Evolutionary conservation across 1,284 basidiomycete genomes (phyloP).

Genomic region (Leccinum pachyderme): DNA sequence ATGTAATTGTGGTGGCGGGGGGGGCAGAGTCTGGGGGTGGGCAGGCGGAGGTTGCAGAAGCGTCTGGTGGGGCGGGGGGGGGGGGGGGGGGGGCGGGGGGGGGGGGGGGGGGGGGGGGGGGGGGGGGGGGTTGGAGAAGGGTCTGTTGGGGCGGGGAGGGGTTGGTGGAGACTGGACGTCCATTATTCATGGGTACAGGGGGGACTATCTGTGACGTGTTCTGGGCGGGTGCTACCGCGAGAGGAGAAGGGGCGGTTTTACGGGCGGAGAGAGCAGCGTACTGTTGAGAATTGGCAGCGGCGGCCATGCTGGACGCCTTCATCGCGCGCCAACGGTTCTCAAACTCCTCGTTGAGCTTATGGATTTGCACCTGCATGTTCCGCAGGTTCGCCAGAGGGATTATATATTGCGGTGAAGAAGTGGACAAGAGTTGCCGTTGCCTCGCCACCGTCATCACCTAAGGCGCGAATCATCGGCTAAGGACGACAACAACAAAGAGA

Average conservation of each 20-base stretch:
- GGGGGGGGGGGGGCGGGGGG: too few species aligned
- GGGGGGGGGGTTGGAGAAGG: too few species aligned
- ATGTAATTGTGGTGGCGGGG: slow-evolving; percentile 10
- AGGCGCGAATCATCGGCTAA: slow-evolving; percentile 8
- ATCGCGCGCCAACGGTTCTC: slow-evolving; percentile 26
- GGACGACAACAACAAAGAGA: slow-evolving; percentile 10
- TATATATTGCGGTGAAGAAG: slow-evolving; percentile 45
- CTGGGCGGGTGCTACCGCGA: slow-evolving; percentile 18
- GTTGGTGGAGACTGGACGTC: slow-evolving; percentile 22
- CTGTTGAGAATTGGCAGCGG: slow-evolving; percentile 11
- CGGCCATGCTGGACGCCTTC: slow-evolving; percentile 10
- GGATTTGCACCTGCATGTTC: slow-evolving; percentile 47
- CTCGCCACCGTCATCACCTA: slow-evolving; percentile 52
- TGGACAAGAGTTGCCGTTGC: slow-evolving; percentile 48
- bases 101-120: too few species aligned
- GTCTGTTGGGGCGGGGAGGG: slow-evolving; percentile 17
- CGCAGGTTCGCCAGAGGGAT: slow-evolving; percentile 44
- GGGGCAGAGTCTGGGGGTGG: slow-evolving; percentile 19
- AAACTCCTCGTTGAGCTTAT: slow-evolving; percentile 42
- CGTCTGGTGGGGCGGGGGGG: slow-evolving; percentile 16
- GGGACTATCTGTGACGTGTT: slow-evolving; percentile 11
- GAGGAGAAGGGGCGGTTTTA: slow-evolving; percentile 4
- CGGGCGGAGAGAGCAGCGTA: slow-evolving; percentile 15
- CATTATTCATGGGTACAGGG: slow-evolving; percentile 8
- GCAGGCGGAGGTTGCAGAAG: slow-evolving; percentile 26